Conservation (phyloP, 805 yeast genomes). For the Ogataea zsoltii region DNA sequence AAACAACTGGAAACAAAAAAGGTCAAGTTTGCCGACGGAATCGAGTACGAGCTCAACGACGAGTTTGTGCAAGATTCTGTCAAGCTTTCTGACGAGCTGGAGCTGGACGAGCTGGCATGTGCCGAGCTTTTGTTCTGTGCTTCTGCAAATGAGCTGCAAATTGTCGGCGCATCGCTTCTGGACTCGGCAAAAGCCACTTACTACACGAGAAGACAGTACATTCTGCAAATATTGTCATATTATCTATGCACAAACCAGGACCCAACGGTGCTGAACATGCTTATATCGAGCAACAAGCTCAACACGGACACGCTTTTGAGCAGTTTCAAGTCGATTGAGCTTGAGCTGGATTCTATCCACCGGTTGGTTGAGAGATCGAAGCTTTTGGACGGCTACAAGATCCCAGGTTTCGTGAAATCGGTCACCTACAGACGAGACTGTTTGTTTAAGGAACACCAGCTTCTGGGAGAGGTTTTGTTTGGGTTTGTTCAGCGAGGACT, state of each 20-base stretch:
- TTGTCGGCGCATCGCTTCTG: slow-evolving; percentile 47
- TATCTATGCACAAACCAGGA: slow-evolving; percentile 29
- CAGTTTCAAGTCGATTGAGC: slow-evolving; percentile 61
- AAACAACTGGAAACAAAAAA: slow-evolving; percentile 47
- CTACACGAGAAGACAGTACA: slow-evolving; percentile 67
- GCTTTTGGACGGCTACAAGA: slow-evolving; percentile 51
- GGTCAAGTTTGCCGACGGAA: slow-evolving; percentile 53
- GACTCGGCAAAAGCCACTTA: slow-evolving; percentile 70
- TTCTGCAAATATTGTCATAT: slow-evolving; percentile 64
- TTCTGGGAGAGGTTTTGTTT: slow-evolving; percentile 62
- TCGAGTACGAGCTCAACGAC: slow-evolving; percentile 60
- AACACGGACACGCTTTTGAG: slow-evolving; percentile 43
- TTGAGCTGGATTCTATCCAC: slow-evolving; percentile 53
- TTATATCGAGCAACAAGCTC: slow-evolving; percentile 5
- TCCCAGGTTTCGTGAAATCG: slow-evolving; percentile 45
- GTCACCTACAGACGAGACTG: slow-evolving; percentile 62
- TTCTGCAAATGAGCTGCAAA: slow-evolving; percentile 31
- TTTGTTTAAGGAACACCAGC: slow-evolving; percentile 67
- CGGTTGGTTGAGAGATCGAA: slow-evolving; percentile 52
- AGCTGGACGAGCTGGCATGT: slow-evolving; percentile 73
- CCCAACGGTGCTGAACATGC: background rate
- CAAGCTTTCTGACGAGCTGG: slow-evolving; percentile 59
- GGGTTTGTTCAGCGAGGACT: slow-evolving; percentile 47
- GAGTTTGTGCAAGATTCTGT: slow-evolving; percentile 63
- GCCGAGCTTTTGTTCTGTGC: slow-evolving; percentile 68